Evolutionary conservation across 2,329 filamentous ascomycete species (phyloP).

Genomic region (Malbranchea cinnamomea): DNA sequence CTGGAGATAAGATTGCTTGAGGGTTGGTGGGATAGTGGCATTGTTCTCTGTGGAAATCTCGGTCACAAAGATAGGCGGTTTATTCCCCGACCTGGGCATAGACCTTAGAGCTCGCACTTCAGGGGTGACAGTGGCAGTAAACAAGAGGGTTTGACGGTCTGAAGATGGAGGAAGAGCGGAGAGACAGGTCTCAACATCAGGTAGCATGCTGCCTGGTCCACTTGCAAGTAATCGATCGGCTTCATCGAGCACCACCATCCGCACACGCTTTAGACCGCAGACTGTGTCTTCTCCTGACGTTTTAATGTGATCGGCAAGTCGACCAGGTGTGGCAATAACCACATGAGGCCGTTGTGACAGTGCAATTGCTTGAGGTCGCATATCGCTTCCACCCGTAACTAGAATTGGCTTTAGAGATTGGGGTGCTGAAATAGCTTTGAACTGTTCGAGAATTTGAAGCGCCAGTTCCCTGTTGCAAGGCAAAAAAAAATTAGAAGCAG

Average conservation of each 20-base stretch:
- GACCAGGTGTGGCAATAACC: constrained; percentile 85
- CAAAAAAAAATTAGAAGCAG: background rate
- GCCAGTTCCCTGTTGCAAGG: constrained; percentile 61
- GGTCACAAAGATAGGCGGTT: constrained; percentile 70
- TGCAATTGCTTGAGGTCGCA: constrained; percentile 76
- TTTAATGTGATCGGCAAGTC: constrained; percentile 83
- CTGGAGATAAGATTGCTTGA: constrained; percentile 74
- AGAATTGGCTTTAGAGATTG: constrained; percentile 77
- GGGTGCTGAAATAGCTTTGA: constrained; percentile 79
- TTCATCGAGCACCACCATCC: constrained; percentile 86
- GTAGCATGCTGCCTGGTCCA: constrained; percentile 74
- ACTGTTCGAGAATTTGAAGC: constrained; percentile 90
- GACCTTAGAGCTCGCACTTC: constrained; percentile 80
- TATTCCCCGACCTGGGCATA: constrained; percentile 52
- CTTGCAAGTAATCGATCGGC: constrained; percentile 74
- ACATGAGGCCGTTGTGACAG: constrained; percentile 72
- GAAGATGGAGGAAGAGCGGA: constrained; percentile 61
- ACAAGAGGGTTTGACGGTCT: constrained; percentile 81
- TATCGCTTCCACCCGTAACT: constrained; percentile 86
- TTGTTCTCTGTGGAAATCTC: constrained; percentile 60
- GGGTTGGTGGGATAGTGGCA: constrained; percentile 61
- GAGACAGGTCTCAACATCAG: constrained; percentile 80
- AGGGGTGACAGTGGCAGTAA: constrained; percentile 88
- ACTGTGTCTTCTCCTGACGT: constrained; percentile 86
- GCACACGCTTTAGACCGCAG: constrained; percentile 60